A percentile compares a stretch with the other conserved stretches of the same genome.
Evolutionary conservation across 23 red algal genomes (phyloP).

Genomic region (Agarophyton chilense): DNA sequence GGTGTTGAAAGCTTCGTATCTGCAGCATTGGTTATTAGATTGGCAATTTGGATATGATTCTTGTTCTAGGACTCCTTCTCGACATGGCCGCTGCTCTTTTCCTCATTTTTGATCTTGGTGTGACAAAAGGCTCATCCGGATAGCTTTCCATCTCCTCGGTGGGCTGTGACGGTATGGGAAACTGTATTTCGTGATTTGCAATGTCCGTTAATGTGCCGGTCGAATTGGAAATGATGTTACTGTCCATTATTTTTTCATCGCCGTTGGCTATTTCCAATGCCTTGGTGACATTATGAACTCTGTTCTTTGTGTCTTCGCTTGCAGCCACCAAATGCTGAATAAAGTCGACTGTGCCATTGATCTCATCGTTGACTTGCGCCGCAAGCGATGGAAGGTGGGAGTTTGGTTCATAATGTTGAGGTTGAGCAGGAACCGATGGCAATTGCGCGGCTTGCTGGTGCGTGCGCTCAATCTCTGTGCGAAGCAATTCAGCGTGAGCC

Average conservation of each 20-base stretch:
- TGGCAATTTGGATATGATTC: neutral
- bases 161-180: neutral
- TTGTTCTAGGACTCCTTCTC: neutral
- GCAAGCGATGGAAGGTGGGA: neutral
- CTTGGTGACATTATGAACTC: slow-evolving; percentile 19
- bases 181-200: neutral
- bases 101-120: slow-evolving; percentile 55
- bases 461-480: neutral
- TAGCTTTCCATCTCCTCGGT: slow-evolving; percentile 29
- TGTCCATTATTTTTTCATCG: neutral
- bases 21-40: neutral
- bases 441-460: neutral
- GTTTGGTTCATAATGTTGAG: neutral
- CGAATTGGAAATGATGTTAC: slow-evolving; percentile 33
- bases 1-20: neutral
- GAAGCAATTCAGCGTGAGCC: neutral
- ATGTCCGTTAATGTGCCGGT: slow-evolving; percentile 41
- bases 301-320: slow-evolving; percentile 10
- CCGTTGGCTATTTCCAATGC: slow-evolving; percentile 9
- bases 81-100: slow-evolving; percentile 1
- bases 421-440: neutral
- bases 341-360: slow-evolving; percentile 1
- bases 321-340: neutral
- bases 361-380: neutral
- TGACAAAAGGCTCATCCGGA: slow-evolving; percentile 21